phyloP scores from a whole-genome alignment of 306 rosid species.

The Argentina anserina region DNA sequence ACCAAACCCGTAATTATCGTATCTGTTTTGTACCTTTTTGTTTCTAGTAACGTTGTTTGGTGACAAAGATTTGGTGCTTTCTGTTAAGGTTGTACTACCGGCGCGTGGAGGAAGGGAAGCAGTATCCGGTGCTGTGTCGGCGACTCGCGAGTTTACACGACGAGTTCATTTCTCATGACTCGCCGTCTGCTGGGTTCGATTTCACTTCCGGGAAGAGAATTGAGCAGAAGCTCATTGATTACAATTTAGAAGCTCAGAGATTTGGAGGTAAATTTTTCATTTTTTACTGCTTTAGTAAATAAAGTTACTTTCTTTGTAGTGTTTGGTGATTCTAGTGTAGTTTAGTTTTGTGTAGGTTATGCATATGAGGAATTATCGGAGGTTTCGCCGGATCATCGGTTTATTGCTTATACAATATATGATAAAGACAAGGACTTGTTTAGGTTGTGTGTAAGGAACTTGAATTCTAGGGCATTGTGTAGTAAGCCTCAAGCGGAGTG shows the following conservation, averaged over 20 bases:
- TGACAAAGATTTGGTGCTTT: background rate
- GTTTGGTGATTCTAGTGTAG: background rate
- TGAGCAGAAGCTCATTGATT: conserved; percentile 90
- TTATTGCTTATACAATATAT: conserved; percentile 89
- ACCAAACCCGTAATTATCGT: background rate
- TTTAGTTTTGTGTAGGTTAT: conserved; percentile 55
- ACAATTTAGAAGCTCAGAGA: conserved; percentile 79
- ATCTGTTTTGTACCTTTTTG: background rate
- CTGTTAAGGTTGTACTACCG: conserved; percentile 51
- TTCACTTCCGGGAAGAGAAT: conserved; percentile 76
- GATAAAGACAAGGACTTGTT: conserved; percentile 79
- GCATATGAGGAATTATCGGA: conserved; percentile 88
- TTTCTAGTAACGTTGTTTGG: background rate
- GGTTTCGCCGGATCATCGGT: conserved; percentile 77
- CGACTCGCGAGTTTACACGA: conserved; percentile 77
- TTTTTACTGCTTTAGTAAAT: background rate
- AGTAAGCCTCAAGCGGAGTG: conserved; percentile 80
- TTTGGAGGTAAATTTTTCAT: conserved; percentile 59
- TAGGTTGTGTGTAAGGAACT: conserved; percentile 79
- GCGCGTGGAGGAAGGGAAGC: conserved; percentile 88
- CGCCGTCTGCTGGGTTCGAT: conserved; percentile 86
- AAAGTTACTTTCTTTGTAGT: background rate
- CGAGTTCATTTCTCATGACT: conserved; percentile 67
- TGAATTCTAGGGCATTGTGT: conserved; percentile 85
- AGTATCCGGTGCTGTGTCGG: conserved; percentile 67